phyloP scores from a whole-genome alignment of 2,329 filamentous ascomycete genomes.

The Camillea tinctor region DNA sequence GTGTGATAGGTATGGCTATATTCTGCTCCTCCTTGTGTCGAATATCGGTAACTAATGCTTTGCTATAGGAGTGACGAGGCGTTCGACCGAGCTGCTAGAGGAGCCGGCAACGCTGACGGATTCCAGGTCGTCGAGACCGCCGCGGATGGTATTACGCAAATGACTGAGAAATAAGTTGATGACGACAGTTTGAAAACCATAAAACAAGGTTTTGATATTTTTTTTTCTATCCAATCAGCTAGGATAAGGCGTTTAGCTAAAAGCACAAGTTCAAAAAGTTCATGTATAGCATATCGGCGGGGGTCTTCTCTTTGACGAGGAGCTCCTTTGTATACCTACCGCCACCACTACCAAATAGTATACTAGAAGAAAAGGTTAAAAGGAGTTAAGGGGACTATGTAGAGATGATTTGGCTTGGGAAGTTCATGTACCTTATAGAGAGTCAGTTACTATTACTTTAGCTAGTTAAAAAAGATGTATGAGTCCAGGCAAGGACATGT shows the following conservation, averaged over 20 bases:
- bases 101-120: conserved; percentile 67
- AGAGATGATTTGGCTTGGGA: background rate
- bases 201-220: background rate
- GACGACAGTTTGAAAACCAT: background rate
- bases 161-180: conserved; percentile 5
- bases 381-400: background rate
- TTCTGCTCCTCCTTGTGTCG: background rate
- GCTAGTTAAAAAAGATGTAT: background rate
- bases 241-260: too few relatives aligned
- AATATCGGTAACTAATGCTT: conserved; percentile 8
- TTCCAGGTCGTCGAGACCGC: conserved; percentile 82
- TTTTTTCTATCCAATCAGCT: background rate
- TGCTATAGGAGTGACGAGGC: conserved; percentile 53
- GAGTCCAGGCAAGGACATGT: background rate
- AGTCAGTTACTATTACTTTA: background rate
- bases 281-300: too few relatives aligned
- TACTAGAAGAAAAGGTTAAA: too few relatives aligned
- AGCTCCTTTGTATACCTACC: too few relatives aligned
- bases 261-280: too few relatives aligned
- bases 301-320: too few relatives aligned
- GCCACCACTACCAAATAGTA: too few relatives aligned
- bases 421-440: background rate
- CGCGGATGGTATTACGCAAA: conserved; percentile 47
- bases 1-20: conserved; percentile 61
- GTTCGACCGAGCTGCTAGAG: conserved; percentile 72